Evolutionary conservation across 176 grass and related monocot species (phyloP).

Genomic region (Aegilops speltoides): DNA sequence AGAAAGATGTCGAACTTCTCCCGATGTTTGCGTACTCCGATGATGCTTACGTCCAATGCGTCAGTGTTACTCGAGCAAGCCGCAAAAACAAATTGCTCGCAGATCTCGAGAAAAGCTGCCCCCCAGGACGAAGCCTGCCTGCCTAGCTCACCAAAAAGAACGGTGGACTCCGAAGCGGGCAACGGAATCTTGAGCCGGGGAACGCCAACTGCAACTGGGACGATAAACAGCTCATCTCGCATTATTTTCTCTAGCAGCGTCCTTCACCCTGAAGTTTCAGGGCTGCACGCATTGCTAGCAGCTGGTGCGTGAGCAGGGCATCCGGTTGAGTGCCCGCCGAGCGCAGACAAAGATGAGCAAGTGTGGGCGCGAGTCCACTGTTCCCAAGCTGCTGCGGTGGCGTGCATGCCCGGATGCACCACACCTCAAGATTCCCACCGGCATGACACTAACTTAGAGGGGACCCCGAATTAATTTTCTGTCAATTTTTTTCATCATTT

Average conservation of each 20-base stretch:
- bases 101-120: slow-evolving; percentile 38
- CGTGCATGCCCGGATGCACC: slow-evolving; percentile 21
- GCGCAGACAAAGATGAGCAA: background rate
- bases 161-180: background rate
- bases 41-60: background rate
- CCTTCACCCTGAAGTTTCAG: background rate
- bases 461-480: background rate
- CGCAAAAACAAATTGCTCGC: background rate
- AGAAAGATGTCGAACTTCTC: background rate
- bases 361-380: background rate
- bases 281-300: background rate
- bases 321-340: background rate
- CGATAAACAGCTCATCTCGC: background rate
- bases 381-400: background rate
- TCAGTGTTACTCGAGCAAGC: background rate
- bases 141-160: background rate
- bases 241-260: background rate
- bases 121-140: slow-evolving; percentile 34
- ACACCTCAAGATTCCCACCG: background rate
- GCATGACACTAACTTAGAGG: background rate
- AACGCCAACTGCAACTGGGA: background rate
- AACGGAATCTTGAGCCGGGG: background rate
- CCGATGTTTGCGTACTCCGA: background rate
- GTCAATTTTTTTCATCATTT: background rate
- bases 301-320: background rate